Base-by-base conservation (phyloP, 768 basidiomycete species). In the Tulasnella sp. region DNA sequence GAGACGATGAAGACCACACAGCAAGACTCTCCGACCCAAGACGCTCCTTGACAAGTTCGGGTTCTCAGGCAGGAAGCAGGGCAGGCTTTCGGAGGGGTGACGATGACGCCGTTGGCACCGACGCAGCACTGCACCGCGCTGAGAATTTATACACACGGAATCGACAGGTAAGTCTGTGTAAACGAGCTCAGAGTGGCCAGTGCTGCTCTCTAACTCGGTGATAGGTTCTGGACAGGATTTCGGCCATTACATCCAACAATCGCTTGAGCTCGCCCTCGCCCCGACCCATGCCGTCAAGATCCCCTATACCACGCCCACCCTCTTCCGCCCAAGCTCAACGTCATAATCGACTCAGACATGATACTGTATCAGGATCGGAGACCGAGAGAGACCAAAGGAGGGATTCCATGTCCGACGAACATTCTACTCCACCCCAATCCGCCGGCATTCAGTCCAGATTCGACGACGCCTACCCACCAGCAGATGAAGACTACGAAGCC, bases 61-160 rank as follows among this genome's bases (percentile, higher is more conserved):
- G 29, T 17, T 40, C 34, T 67, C 34, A 22, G 29, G 19, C 49
- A 37, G 37, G 38, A 25, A 40, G 38, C 39, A 38, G 58, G 64
- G 58, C 74, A 15, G 67, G 74, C 12, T 42, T 40, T 34, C 67
- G 74, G 31, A 39, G 71, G 19, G 34, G 71, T 3, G 74, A 42
- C 31, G 49, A 74, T 36, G 39, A 38, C 3, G 67, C 64, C 19
- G 39, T 69, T 36, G 71, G 40, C 42, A 52, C 39, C 19, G 49
- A 72, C 25, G 40, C 39, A 8, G 40, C 71, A 72, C 40, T 69
- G 74, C 88, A 91, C 81, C 86, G 91, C 67, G 91, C 91, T 38
- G 89, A 87, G 83, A 91, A 85, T 77, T 85, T 93, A 69, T 88
- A 90, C 19, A 87, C 92, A 80, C 86, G 91, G 75, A 93, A 91